Evolutionary conservation across 805 yeast species (phyloP).

Genomic region (Candida anglica): DNA sequence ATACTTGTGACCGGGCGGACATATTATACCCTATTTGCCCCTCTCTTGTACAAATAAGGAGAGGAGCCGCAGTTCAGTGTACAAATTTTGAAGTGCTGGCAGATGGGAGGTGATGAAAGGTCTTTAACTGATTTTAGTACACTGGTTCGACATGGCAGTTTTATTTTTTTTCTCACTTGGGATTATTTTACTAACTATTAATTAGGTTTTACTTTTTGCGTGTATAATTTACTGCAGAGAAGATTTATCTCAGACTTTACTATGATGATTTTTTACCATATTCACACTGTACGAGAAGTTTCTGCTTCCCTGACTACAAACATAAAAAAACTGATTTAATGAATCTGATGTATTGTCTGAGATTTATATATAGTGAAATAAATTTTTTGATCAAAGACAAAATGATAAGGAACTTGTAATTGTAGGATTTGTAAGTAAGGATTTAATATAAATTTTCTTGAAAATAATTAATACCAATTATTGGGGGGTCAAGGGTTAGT

Average conservation of each 20-base stretch:
- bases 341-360: conserved; percentile 42
- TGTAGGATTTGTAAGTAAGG: too few species aligned
- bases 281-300: conserved; percentile 46
- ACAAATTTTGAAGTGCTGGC: conserved; percentile 42
- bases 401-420: too few species aligned
- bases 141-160: not conserved
- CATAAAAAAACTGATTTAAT: conserved; percentile 41
- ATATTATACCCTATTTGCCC: conserved; percentile 32
- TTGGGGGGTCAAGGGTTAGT: too few species aligned
- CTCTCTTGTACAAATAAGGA: conserved; percentile 36
- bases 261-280: conserved; percentile 40
- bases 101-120: conserved; percentile 42
- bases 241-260: conserved; percentile 11
- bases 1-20: conserved; percentile 52
- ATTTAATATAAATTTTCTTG: too few species aligned
- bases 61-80: conserved; percentile 46
- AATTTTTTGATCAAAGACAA: too few species aligned
- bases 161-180: not conserved
- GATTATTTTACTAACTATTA: conserved; percentile 7
- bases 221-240: conserved; percentile 9
- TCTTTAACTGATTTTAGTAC: conserved; percentile 31
- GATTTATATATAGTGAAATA: too few species aligned
- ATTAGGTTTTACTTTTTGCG: conserved; percentile 16
- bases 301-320: conserved; percentile 33
- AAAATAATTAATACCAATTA: too few species aligned